phyloP scores from a whole-genome alignment of 2,329 filamentous ascomycete species.

The Fusarium musae region DNA sequence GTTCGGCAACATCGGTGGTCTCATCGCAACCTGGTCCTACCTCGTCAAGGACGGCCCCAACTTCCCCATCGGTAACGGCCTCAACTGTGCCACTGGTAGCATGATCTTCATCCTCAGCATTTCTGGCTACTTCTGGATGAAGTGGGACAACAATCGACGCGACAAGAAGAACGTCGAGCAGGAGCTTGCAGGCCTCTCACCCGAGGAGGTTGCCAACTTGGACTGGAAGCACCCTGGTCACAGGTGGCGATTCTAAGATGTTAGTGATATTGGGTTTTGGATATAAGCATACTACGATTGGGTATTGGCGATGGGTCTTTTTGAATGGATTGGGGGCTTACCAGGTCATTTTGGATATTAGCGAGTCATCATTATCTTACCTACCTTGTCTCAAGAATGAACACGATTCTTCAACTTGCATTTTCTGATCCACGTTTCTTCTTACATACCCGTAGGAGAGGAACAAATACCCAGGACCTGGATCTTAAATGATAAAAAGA shows the following conservation, averaged over 20 bases:
- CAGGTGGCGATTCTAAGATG: slow-evolving; percentile 60
- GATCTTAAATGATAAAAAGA: neutral
- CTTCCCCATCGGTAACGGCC: slow-evolving; percentile 73
- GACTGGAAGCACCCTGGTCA: slow-evolving; percentile 77
- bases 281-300: neutral
- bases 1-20: slow-evolving; percentile 65
- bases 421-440: neutral
- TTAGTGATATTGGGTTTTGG: neutral
- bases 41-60: slow-evolving; percentile 70
- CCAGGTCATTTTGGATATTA: slow-evolving; percentile 10
- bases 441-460: neutral
- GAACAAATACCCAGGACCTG: too few relatives aligned
- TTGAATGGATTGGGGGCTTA: neutral
- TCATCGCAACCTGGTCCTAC: slow-evolving; percentile 74
- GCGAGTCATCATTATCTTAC: neutral
- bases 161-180: slow-evolving; percentile 64
- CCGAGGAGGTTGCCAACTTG: slow-evolving; percentile 66
- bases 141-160: slow-evolving; percentile 68
- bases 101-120: slow-evolving; percentile 64
- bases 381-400: slow-evolving; percentile 1
- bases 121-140: slow-evolving; percentile 68
- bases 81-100: slow-evolving; percentile 71
- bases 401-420: neutral
- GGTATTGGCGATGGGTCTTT: slow-evolving; percentile 11
- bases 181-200: slow-evolving; percentile 66